These are phyloP conservation scores for Monilinia polystroma DNA, from an alignment of 2,329 filamentous ascomycete species.

Conservation along the genomic window DNA sequence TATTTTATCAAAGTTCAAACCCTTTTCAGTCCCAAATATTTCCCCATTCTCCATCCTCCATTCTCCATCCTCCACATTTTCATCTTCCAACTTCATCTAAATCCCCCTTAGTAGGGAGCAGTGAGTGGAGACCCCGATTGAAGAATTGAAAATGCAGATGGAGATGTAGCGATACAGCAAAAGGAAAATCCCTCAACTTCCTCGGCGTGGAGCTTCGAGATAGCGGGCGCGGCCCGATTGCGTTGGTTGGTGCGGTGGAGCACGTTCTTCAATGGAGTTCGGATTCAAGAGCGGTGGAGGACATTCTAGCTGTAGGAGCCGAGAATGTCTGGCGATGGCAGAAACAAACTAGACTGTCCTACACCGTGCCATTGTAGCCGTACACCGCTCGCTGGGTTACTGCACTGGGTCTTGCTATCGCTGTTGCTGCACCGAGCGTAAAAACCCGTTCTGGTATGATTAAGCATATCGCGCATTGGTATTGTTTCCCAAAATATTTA, in stretches of 20 bases:
- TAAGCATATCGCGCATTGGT: background rate
- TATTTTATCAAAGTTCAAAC: background rate
- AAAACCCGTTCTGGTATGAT: background rate
- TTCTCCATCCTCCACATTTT: constrained; percentile 18
- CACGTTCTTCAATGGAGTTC: constrained; percentile 10
- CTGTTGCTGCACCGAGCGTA: background rate
- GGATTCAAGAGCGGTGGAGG: constrained; percentile 9
- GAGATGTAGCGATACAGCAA: background rate
- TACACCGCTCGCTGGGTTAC: background rate
- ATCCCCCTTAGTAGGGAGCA: background rate
- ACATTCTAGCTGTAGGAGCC: background rate
- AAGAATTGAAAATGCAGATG: constrained; percentile 14
- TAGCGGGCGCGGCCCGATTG: constrained; percentile 11
- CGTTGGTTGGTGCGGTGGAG: constrained; percentile 6
- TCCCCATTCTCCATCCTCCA: constrained; percentile 19
- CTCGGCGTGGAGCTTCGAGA: constrained; percentile 12
- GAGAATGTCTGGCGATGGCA: background rate
- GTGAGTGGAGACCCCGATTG: constrained; percentile 5
- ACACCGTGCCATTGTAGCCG: background rate
- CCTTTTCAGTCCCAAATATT: background rate
- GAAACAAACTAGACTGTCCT: background rate
- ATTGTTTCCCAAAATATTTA: background rate
- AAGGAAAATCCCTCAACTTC: constrained; percentile 1
- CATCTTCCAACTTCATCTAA: background rate
- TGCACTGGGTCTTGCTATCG: background rate